Evolutionary conservation across 208 protist species (phyloP), one percentile per base, ranked within the genome.

Genomic region (Porcisia deanei): DNA sequence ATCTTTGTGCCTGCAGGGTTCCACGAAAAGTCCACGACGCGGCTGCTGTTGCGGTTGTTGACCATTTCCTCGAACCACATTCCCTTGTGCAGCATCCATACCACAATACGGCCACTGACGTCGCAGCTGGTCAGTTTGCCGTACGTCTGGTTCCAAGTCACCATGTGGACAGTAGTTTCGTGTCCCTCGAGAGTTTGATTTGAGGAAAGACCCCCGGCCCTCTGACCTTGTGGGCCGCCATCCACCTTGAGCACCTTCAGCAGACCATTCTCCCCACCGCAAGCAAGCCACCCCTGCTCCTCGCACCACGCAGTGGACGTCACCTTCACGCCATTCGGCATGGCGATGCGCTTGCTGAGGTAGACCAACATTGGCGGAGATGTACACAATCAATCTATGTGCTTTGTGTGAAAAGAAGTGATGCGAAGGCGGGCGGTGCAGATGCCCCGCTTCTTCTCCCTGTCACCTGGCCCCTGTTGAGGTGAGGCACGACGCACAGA

Each of bases 61-160:
- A 99, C 97, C 98, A 99, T 99, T 84, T 99, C 98, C 88, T 99
- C 98, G 61, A 98, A 96, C 98, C 98, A 99, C 89, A 97, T 92
- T 10, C 97, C 96, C 78, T 99, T 98, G 88, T 99, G 94, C 75
- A 99, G 86, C 77, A 93, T 98, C 98, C 98, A 99, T 37, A 99
- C 98, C 60, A 99, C 97, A 83, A 99, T 99, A 61, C 97, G 86
- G 9, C 98, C 98, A 66, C 85, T 92, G 47, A 92, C 82, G 75
- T 99, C 98, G 37, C 88, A 91, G 60, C 96, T 98, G 5, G 98
- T 99, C 41, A 99, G 95, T 81, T 99, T 99, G 75, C 94, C 85
- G 87, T 98, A 98, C 63, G 93, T 81, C 64, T 99, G 93, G 76
- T 99, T 99, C 98, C 98, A 99, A 43, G 87, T 79, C 53, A 98